Evolutionary conservation across 2,329 filamentous ascomycete species (phyloP).

Genomic region (Colletotrichum higginsianum): DNA sequence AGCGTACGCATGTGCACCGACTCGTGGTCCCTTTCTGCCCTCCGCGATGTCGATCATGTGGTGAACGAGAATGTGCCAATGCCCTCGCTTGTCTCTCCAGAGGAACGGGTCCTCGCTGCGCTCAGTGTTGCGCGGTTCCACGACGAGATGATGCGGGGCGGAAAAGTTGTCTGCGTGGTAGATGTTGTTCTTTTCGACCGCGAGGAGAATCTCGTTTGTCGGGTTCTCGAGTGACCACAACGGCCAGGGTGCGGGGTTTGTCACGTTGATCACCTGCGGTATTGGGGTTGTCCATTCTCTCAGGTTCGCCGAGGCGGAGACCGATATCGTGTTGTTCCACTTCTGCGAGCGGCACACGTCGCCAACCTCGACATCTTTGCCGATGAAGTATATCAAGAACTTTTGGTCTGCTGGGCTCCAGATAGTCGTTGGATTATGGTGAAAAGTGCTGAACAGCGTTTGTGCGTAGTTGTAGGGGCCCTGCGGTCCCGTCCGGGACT

Average conservation of each 20-base stretch:
- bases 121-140: constrained; percentile 36
- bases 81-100: constrained; percentile 52
- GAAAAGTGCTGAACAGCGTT: constrained; percentile 58
- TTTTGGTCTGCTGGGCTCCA: constrained; percentile 60
- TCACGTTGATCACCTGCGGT: constrained; percentile 47
- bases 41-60: constrained; percentile 50
- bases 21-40: constrained; percentile 48
- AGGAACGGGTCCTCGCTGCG: constrained; percentile 51
- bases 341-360: constrained; percentile 36
- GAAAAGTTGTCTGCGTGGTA: constrained; percentile 49
- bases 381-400: constrained; percentile 63
- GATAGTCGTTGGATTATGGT: constrained; percentile 62
- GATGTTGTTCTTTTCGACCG: constrained; percentile 54
- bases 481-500: constrained; percentile 58
- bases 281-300: constrained; percentile 28
- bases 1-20: constrained; percentile 50
- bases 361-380: constrained; percentile 48
- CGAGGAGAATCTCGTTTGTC: constrained; percentile 51
- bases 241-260: constrained; percentile 60
- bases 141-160: constrained; percentile 51
- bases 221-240: constrained; percentile 50
- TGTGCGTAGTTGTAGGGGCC: constrained; percentile 61
- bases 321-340: constrained; percentile 47
- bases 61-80: constrained; percentile 52
- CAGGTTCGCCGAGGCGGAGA: constrained; percentile 39